Base-by-base conservation (phyloP, 306 rosid genomes). In the Prunus kanzakura region DNA sequence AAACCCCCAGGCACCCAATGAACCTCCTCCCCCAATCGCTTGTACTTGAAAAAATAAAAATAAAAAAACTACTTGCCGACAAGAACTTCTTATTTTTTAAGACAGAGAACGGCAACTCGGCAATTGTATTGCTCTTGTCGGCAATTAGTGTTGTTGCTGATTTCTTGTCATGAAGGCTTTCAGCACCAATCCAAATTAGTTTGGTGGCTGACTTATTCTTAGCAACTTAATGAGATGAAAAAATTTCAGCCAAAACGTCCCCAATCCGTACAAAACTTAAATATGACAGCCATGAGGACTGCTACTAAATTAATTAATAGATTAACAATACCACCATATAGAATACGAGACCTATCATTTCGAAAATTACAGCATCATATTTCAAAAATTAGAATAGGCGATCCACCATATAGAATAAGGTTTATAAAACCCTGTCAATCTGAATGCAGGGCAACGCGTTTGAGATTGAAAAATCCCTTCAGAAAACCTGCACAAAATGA, bases 401-500 rank as follows among this genome's bases (percentile, higher is more conserved):
- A 38, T 38, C 43, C 43, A 38, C 2, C 43, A 38, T 38, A 38
- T 38, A 7, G 43, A 38, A 38, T 38, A 38, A 38, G 43, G 43
- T 7, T 38, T 38, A 38, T 38, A 38, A 38, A 38, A 38, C 49
- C 50, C 25, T 38, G 67, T 19, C 15, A 10, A 20, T 66, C 61
- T 3, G 38, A 51, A 77, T 22, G 38, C 67, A 72, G 67, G 46
- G 32, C 25, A 54, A 77, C 27, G 54, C 14, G 16, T 38, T 25
- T 23, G 55, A 62, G 22, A 23, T 23, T 60, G 45, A 9, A 64
- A 29, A 45, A 18, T 41, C 63, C 62, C 62, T 68, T 57, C 9
- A 45, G 16, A 66, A n/a, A 73, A 25, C 82, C 78, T 73, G 78
- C 78, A 79, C 20, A 35, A 35, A 20, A 73, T 7, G 69, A 73